phyloP scores from a whole-genome alignment of 2,329 filamentous ascomycete genomes.

The Epichloe coenophiala region DNA sequence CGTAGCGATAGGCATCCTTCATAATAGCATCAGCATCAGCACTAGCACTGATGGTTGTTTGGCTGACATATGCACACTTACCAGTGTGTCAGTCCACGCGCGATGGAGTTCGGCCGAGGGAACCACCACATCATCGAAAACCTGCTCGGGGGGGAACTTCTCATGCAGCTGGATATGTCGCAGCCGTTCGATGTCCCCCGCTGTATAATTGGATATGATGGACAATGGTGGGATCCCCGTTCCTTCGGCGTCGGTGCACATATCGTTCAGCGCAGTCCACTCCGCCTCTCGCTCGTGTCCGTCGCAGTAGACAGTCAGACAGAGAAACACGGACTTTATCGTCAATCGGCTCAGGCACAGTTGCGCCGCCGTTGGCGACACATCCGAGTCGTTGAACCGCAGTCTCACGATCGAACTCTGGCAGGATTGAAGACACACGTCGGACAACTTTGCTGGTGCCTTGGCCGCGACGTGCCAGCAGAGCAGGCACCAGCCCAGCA shows the following conservation, averaged over 20 bases:
- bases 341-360: conserved; percentile 18
- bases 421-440: conserved; percentile 20
- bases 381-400: conserved; percentile 19
- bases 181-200: conserved; percentile 18
- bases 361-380: conserved; percentile 6
- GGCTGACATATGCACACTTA: conserved; percentile 5
- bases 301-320: conserved; percentile 22
- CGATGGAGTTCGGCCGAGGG: conserved; percentile 20
- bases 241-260: conserved; percentile 16
- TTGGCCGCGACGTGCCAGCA: neutral
- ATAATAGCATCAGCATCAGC: neutral
- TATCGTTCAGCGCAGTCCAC: conserved; percentile 19
- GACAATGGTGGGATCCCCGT: conserved; percentile 20
- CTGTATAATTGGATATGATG: conserved; percentile 21
- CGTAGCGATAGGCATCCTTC: conserved; percentile 18
- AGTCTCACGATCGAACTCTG: conserved; percentile 14
- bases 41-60: neutral
- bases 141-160: neutral
- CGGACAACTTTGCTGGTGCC: neutral
- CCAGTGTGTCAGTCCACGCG: conserved; percentile 25
- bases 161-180: conserved; percentile 18
- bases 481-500: conserved; percentile 2
- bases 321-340: conserved; percentile 23
- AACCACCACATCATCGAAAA: conserved; percentile 19
- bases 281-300: conserved; percentile 12